Evolutionary conservation across 495 filamentous ascomycete species (phyloP).

Genomic region (Halenospora varia): DNA sequence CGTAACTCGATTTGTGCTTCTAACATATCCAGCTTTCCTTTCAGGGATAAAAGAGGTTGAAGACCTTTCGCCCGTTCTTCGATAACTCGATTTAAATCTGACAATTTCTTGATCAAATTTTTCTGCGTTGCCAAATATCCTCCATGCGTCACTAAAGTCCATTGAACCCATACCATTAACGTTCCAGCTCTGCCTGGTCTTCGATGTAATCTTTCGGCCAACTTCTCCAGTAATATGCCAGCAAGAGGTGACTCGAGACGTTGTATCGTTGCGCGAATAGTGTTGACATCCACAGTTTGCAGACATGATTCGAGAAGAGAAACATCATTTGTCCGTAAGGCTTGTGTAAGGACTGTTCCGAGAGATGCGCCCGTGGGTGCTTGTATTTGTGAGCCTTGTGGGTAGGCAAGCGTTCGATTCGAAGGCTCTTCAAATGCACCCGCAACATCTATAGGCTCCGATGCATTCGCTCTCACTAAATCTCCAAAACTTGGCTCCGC

Average conservation of each 20-base stretch:
- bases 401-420: slow-evolving; percentile 16
- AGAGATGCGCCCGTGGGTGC: slow-evolving; percentile 76
- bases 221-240: slow-evolving; percentile 67
- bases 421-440: slow-evolving; percentile 45
- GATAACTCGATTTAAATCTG: slow-evolving; percentile 75
- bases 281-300: slow-evolving; percentile 65
- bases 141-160: slow-evolving; percentile 91
- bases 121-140: slow-evolving; percentile 83
- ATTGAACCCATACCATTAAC: slow-evolving; percentile 95
- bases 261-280: slow-evolving; percentile 83
- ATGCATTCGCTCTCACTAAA: slow-evolving; percentile 64
- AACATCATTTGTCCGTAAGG: slow-evolving; percentile 84
- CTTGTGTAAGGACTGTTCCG: slow-evolving; percentile 84
- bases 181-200: slow-evolving; percentile 84
- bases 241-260: slow-evolving; percentile 83
- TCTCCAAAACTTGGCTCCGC: slow-evolving; percentile 85
- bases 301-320: slow-evolving; percentile 90
- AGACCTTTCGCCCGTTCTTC: slow-evolving; percentile 79
- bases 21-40: slow-evolving; percentile 28
- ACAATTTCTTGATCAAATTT: slow-evolving; percentile 69
- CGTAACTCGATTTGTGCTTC: slow-evolving; percentile 79
- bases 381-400: slow-evolving; percentile 31
- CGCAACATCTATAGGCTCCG: slow-evolving; percentile 73
- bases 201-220: slow-evolving; percentile 83
- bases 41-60: slow-evolving; percentile 73